A percentile compares a stretch with the other conserved stretches of the same genome.
phyloP scores from a whole-genome alignment of 192 early-diverging fungal species.

The Backusella sp. region DNA sequence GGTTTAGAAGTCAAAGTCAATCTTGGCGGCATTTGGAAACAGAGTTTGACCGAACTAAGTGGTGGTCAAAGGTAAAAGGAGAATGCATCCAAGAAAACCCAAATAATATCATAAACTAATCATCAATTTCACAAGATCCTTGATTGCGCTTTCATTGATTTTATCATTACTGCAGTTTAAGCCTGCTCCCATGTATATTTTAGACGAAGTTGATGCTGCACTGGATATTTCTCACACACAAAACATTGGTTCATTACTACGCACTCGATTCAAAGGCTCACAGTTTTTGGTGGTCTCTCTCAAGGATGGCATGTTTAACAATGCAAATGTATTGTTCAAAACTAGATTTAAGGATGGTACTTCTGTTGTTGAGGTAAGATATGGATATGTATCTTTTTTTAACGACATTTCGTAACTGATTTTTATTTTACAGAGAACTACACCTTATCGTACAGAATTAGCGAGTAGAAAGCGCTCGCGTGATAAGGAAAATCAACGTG shows the following conservation, averaged over 20 bases:
- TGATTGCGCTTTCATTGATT: slow-evolving; percentile 96
- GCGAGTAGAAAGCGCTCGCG: not conserved
- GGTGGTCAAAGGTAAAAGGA: slow-evolving; percentile 83
- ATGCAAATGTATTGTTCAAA: slow-evolving; percentile 95
- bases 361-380: slow-evolving; percentile 78
- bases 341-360: slow-evolving; percentile 94
- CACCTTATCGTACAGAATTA: slow-evolving; percentile 7
- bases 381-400: not conserved
- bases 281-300: slow-evolving; percentile 99
- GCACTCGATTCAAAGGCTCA: slow-evolving; percentile 90
- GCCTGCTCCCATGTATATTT: slow-evolving; percentile 99
- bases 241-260: slow-evolving; percentile 94
- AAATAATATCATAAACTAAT: not conserved
- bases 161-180: slow-evolving; percentile 96
- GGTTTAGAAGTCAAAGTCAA: slow-evolving; percentile 95
- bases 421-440: slow-evolving; percentile 1
- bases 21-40: slow-evolving; percentile 96
- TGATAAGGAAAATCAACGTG: not conserved
- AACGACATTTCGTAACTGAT: not conserved
- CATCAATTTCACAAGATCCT: slow-evolving; percentile 56
- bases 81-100: too few species aligned
- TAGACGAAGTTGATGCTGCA: slow-evolving; percentile 99
- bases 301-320: slow-evolving; percentile 99
- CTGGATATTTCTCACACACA: slow-evolving; percentile 98
- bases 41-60: slow-evolving; percentile 92